Evolutionary conservation across 371 early-diverging fungal species (phyloP).

Genomic region (Phascolomyces articulosus): DNA sequence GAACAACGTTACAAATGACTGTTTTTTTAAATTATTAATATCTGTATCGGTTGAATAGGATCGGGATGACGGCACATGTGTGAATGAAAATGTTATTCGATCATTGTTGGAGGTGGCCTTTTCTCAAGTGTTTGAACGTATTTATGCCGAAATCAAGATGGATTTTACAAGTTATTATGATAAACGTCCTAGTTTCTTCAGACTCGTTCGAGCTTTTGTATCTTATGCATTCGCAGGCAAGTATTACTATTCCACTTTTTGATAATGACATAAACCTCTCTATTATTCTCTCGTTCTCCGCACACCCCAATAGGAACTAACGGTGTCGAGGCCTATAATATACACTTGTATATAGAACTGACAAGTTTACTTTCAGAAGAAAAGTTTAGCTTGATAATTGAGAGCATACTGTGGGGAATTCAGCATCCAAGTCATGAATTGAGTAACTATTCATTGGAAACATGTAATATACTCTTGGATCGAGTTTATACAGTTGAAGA

Average conservation of each 20-base stretch:
- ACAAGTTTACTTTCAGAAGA: slow-evolving; percentile 64
- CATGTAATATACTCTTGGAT: slow-evolving; percentile 77
- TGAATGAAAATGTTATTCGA: background rate
- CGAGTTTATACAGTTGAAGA: slow-evolving; percentile 67
- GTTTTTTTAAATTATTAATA: no score
- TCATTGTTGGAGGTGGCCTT: slow-evolving; percentile 7
- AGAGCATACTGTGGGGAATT: slow-evolving; percentile 94
- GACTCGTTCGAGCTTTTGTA: slow-evolving; percentile 75
- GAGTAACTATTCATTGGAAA: slow-evolving; percentile 82
- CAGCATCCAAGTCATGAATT: slow-evolving; percentile 95
- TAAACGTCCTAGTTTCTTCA: slow-evolving; percentile 88
- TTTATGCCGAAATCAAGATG: slow-evolving; percentile 72
- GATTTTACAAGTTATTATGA: slow-evolving; percentile 95
- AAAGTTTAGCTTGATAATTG: slow-evolving; percentile 80
- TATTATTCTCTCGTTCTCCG: no score
- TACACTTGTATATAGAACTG: slow-evolving; percentile 56
- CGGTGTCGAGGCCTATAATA: background rate
- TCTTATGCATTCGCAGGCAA: background rate
- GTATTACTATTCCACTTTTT: no score
- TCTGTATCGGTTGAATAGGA: no score
- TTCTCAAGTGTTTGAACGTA: slow-evolving; percentile 7
- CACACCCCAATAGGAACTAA: no score
- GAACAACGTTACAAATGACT: no score
- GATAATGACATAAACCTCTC: no score
- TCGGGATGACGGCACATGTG: no score